Evolutionary conservation across 2,329 filamentous ascomycete species (phyloP).

Genomic region (Fusarium continuum): DNA sequence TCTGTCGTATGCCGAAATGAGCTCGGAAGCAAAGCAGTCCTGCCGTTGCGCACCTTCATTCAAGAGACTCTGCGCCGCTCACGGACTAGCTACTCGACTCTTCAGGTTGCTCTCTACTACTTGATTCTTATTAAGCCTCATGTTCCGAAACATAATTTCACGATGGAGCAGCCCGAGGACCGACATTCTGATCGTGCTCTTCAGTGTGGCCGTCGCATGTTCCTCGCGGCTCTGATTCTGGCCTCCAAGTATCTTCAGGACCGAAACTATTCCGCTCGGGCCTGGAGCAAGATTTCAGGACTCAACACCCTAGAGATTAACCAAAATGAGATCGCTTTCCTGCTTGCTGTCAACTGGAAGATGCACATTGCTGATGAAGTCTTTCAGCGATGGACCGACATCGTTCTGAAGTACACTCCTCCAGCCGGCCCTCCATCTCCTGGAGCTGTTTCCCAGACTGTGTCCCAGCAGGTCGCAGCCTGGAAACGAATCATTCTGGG

Average conservation of each 20-base stretch:
- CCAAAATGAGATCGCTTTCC: slow-evolving; percentile 92
- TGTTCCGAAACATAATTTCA: slow-evolving; percentile 84
- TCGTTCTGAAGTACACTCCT: slow-evolving; percentile 86
- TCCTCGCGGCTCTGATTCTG: slow-evolving; percentile 90
- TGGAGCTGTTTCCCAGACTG: slow-evolving; percentile 54
- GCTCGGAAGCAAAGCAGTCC: slow-evolving; percentile 76
- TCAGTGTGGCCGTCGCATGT: slow-evolving; percentile 97
- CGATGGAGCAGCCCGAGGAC: slow-evolving; percentile 83
- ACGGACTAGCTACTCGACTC: slow-evolving; percentile 94
- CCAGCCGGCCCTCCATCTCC: slow-evolving; percentile 63
- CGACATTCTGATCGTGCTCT: slow-evolving; percentile 78
- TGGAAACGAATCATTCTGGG: slow-evolving; percentile 68
- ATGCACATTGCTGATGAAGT: slow-evolving; percentile 89
- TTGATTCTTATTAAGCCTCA: slow-evolving; percentile 92
- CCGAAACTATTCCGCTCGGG: slow-evolving; percentile 94
- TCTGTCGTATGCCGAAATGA: slow-evolving; percentile 81
- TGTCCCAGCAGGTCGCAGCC: slow-evolving; percentile 59
- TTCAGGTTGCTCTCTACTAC: slow-evolving; percentile 97
- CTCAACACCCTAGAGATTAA: slow-evolving; percentile 94
- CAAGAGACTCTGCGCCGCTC: slow-evolving; percentile 96
- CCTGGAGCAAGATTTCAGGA: slow-evolving; percentile 99
- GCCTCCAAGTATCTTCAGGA: slow-evolving; percentile 99
- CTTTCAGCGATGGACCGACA: slow-evolving; percentile 93
- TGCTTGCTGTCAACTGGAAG: slow-evolving; percentile 91
- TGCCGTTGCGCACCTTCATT: slow-evolving; percentile 94